Conservation (phyloP, 352 stramenopile species). For the Globisporangium alternatum region DNA sequence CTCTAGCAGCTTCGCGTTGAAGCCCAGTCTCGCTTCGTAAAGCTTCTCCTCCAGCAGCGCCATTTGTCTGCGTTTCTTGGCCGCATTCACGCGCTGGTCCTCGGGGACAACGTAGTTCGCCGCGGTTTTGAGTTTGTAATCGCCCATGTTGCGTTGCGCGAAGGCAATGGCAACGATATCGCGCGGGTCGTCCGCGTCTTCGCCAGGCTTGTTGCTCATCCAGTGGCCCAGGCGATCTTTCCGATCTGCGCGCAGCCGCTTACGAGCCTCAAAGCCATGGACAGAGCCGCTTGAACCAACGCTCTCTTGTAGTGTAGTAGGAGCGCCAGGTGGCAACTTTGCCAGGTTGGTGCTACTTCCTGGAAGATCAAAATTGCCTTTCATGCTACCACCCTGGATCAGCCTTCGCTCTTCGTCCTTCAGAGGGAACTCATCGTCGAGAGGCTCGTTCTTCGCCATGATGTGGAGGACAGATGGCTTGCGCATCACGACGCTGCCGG, state of each 20-base stretch:
- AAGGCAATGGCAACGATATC: constrained; percentile 90
- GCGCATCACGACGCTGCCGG: not conserved
- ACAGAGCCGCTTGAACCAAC: constrained; percentile 27
- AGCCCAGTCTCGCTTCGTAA: constrained; percentile 75
- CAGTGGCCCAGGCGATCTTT: constrained; percentile 62
- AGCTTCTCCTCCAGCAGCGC: constrained; percentile 80
- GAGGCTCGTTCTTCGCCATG: constrained; percentile 44
- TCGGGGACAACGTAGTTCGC: constrained; percentile 88
- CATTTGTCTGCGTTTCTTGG: constrained; percentile 88
- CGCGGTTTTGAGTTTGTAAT: constrained; percentile 91
- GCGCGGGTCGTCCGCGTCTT: constrained; percentile 88
- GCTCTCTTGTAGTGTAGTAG: constrained; percentile 10
- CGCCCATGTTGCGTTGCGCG: constrained; percentile 86
- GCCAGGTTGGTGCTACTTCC: not conserved
- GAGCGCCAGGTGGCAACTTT: constrained; percentile 20
- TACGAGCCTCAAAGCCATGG: constrained; percentile 81
- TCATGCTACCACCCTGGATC: constrained; percentile 20
- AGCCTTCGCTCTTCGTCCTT: constrained; percentile 60
- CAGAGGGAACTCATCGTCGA: constrained; percentile 52
- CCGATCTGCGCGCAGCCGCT: constrained; percentile 66
- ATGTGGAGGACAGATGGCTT: constrained; percentile 65
- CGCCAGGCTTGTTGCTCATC: constrained; percentile 72
- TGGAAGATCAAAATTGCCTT: not conserved
- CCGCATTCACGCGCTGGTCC: constrained; percentile 86
- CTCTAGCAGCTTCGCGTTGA: constrained; percentile 90